Conservation (phyloP, 139 green algal genomes). For the Asterochloris sp. region DNA sequence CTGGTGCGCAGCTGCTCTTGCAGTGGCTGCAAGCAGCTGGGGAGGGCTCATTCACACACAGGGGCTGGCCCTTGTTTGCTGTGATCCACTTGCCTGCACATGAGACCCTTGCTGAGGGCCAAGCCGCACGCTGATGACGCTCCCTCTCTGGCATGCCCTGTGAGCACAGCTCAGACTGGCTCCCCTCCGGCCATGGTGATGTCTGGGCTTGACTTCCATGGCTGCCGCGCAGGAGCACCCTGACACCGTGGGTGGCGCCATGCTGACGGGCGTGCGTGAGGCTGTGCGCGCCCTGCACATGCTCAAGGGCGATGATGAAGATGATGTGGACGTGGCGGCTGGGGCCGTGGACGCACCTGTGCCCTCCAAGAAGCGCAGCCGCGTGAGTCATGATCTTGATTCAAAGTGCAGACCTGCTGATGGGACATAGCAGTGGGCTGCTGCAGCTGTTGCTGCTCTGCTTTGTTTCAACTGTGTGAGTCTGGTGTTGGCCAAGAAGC, state of each 20-base stretch:
- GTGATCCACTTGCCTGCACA: too few relatives aligned
- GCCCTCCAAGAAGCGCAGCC: constrained; percentile 10
- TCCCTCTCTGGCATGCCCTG: not conserved
- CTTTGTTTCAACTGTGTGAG: too few relatives aligned
- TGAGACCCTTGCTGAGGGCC: too few relatives aligned
- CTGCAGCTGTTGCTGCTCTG: too few relatives aligned
- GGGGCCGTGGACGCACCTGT: constrained; percentile 2
- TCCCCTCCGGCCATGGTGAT: not conserved
- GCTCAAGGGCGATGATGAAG: constrained; percentile 28
- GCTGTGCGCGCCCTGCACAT: constrained; percentile 49
- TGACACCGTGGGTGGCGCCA: constrained; percentile 85
- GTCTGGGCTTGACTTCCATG: too few relatives aligned
- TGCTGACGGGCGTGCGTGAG: constrained; percentile 75
- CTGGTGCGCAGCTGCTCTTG: too few relatives aligned
- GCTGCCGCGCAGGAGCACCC: constrained; percentile 57
- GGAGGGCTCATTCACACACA: too few relatives aligned
- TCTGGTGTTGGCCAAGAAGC: too few relatives aligned
- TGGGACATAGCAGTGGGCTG: not conserved
- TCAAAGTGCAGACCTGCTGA: too few relatives aligned
- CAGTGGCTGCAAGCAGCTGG: too few relatives aligned
- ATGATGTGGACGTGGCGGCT: constrained; percentile 9
- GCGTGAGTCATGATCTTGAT: not conserved
- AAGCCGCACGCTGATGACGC: too few relatives aligned
- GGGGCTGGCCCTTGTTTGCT: too few relatives aligned
- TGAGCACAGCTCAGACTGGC: not conserved